These are phyloP conservation scores for Beauveria sp. DNA, from an alignment of 2,329 filamentous ascomycete genomes.

Conservation along the genomic window DNA sequence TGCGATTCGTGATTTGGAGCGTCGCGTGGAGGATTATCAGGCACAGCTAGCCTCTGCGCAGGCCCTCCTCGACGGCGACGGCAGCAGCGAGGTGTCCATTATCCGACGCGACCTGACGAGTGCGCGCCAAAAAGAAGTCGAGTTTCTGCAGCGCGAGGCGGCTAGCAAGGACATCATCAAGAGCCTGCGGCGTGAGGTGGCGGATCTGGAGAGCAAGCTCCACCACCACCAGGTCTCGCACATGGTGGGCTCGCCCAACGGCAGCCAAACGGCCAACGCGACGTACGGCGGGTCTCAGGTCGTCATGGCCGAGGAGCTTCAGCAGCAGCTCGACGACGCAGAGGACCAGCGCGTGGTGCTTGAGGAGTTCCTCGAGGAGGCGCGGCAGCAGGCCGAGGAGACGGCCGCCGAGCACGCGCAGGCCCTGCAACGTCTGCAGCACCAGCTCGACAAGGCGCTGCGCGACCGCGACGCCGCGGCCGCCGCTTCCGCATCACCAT, in stretches of 20 bases:
- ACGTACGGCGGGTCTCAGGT: slow-evolving; percentile 5
- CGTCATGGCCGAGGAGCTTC: slow-evolving; percentile 35
- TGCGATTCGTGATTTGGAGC: slow-evolving; percentile 59
- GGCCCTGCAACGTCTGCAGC: slow-evolving; percentile 35
- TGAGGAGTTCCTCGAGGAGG: slow-evolving; percentile 51
- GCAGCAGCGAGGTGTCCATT: slow-evolving; percentile 47
- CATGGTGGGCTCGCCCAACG: slow-evolving; percentile 27
- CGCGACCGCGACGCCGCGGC: slow-evolving; percentile 34
- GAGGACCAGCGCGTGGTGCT: slow-evolving; percentile 52
- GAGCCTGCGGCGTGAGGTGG: slow-evolving; percentile 55
- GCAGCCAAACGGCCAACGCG: slow-evolving; percentile 12
- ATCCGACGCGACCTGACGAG: slow-evolving; percentile 56
- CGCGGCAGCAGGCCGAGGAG: slow-evolving; percentile 43
- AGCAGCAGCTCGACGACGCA: slow-evolving; percentile 46
- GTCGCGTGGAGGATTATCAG: slow-evolving; percentile 48
- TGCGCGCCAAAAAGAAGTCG: slow-evolving; percentile 58
- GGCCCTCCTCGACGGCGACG: slow-evolving; percentile 29
- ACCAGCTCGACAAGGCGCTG: slow-evolving; percentile 43
- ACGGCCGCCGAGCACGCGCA: slow-evolving; percentile 35
- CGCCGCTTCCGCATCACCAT: slow-evolving; percentile 13
- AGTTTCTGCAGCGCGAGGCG: slow-evolving; percentile 57
- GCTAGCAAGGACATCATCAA: slow-evolving; percentile 56
- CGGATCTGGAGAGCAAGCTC: slow-evolving; percentile 58
- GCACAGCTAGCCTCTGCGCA: slow-evolving; percentile 29
- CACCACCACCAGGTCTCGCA: slow-evolving; percentile 53